Conservation (phyloP, 2,329 filamentous ascomycete species). For the Colletotrichum camelliae region DNA sequence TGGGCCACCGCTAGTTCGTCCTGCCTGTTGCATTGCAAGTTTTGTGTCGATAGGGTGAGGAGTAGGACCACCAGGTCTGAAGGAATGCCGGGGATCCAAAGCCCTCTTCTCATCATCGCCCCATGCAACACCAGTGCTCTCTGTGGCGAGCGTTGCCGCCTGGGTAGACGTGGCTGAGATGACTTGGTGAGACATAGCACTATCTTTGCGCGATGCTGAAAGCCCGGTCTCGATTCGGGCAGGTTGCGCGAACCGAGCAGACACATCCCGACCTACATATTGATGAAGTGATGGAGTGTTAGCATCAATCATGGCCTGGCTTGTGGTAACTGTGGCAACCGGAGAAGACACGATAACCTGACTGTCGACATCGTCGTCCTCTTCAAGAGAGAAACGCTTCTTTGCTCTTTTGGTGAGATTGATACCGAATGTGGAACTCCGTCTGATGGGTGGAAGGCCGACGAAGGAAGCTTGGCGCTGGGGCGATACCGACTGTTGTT, state of each 20-base stretch:
- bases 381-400: constrained; percentile 35
- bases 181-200: not conserved
- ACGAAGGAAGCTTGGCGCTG: constrained; percentile 57
- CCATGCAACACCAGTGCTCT: constrained; percentile 3
- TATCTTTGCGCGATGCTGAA: constrained; percentile 3
- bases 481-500: constrained; percentile 30
- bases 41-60: not conserved
- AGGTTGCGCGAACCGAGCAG: not conserved
- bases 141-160: constrained; percentile 15
- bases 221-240: not conserved
- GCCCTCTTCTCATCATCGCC: constrained; percentile 16
- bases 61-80: not conserved
- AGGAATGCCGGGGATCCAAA: not conserved
- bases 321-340: not conserved
- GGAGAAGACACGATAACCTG: not conserved
- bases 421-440: constrained; percentile 61
- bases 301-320: not conserved
- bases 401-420: constrained; percentile 37
- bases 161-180: constrained; percentile 14
- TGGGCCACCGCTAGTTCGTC: constrained; percentile 29
- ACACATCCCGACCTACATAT: not conserved
- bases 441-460: constrained; percentile 63
- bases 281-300: not conserved
- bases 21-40: not conserved
- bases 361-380: constrained; percentile 32